These are phyloP conservation scores for Paraglomus brasilianum DNA, from an alignment of 192 early-diverging fungal species.

Conservation along the genomic window DNA sequence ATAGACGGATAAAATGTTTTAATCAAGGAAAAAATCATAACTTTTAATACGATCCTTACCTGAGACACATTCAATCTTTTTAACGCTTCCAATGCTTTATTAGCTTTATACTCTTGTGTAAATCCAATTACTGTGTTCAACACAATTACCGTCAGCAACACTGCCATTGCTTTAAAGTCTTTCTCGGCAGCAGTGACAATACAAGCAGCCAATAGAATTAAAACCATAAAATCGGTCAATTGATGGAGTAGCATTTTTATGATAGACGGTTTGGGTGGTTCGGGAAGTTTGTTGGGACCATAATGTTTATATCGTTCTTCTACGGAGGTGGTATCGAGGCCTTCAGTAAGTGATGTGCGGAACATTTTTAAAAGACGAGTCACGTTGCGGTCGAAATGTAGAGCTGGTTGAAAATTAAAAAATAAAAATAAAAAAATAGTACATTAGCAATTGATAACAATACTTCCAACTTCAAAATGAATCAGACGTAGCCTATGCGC, in stretches of 20 bases:
- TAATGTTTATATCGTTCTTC: conserved; percentile 71
- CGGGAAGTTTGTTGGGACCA: conserved; percentile 81
- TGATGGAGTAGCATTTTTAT: conserved; percentile 83
- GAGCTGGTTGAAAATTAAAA: conserved; percentile 35
- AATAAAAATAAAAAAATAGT: neutral
- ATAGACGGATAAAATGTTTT: too few relatives aligned
- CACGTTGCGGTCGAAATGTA: conserved; percentile 95
- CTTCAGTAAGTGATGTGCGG: conserved; percentile 61
- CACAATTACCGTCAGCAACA: conserved; percentile 65
- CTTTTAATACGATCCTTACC: neutral
- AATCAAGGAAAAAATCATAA: too few relatives aligned
- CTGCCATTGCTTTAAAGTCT: conserved; percentile 76
- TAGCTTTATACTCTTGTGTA: conserved; percentile 93
- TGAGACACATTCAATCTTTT: conserved; percentile 61
- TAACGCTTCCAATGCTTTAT: conserved; percentile 81
- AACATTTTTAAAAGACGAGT: conserved; percentile 86
- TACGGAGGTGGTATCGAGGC: conserved; percentile 61
- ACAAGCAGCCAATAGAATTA: conserved; percentile 80
- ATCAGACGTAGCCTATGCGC: too few relatives aligned
- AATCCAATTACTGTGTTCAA: conserved; percentile 92
- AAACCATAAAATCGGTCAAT: conserved; percentile 92
- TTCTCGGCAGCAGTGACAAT: conserved; percentile 81
- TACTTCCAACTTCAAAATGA: neutral
- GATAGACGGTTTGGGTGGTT: conserved; percentile 63
- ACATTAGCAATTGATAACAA: neutral